These are phyloP conservation scores for Globisporangium yorkense DNA, from an alignment of 352 stramenopile genomes.

Conservation along the genomic window DNA sequence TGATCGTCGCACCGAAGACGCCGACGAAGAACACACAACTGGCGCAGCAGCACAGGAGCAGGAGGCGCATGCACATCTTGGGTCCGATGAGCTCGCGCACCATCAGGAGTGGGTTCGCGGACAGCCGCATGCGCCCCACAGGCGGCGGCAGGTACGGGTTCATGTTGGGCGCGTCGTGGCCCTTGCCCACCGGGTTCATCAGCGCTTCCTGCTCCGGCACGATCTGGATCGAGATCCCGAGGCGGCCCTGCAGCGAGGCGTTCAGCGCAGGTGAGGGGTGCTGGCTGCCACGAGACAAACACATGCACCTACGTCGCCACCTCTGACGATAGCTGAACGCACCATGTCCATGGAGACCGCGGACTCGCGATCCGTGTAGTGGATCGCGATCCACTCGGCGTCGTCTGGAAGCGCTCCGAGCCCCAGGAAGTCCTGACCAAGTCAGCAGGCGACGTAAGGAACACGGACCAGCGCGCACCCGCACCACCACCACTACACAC, in stretches of 20 bases:
- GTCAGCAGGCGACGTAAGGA: neutral
- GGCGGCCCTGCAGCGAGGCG: slow-evolving; percentile 22
- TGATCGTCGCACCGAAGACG: slow-evolving; percentile 67
- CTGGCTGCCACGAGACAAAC: too few species aligned
- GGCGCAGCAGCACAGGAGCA: slow-evolving; percentile 42
- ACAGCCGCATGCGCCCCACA: slow-evolving; percentile 78
- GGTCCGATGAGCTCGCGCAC: slow-evolving; percentile 64
- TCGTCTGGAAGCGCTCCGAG: slow-evolving; percentile 71
- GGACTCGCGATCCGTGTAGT: slow-evolving; percentile 69
- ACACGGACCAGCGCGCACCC: neutral
- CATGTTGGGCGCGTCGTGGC: slow-evolving; percentile 81
- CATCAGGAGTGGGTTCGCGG: slow-evolving; percentile 80
- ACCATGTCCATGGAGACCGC: slow-evolving; percentile 64
- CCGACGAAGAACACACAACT: slow-evolving; percentile 56
- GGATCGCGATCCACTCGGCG: slow-evolving; percentile 68
- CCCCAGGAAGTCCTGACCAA: slow-evolving; percentile 53
- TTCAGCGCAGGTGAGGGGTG: too few species aligned
- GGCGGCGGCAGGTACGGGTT: slow-evolving; percentile 89
- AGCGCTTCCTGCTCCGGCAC: slow-evolving; percentile 79
- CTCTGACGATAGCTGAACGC: neutral
- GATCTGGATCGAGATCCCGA: slow-evolving; percentile 72
- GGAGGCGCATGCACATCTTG: slow-evolving; percentile 48
- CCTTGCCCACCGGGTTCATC: slow-evolving; percentile 67
- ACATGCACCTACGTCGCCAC: neutral
- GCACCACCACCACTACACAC: too few species aligned